Conservation (phyloP, 2,329 filamentous ascomycete genomes). For the Cadophora sp. region DNA sequence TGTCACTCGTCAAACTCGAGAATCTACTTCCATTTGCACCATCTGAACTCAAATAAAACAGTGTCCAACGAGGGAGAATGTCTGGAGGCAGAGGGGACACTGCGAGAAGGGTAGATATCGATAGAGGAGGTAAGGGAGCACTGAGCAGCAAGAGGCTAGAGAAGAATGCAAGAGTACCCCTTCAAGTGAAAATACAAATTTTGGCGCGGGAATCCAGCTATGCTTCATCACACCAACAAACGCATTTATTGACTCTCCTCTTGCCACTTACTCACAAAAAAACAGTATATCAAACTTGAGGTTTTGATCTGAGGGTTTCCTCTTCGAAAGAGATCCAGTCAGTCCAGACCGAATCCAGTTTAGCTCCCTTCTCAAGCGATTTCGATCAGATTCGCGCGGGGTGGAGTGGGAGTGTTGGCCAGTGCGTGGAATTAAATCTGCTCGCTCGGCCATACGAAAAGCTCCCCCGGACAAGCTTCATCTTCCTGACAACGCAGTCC, state of each 20-base stretch:
- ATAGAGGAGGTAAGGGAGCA: constrained; percentile 2
- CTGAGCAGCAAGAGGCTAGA: too few species aligned
- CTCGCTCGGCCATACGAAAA: background rate
- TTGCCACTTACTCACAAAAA: background rate
- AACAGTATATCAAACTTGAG: background rate
- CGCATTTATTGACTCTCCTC: too few species aligned
- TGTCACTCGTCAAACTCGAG: constrained; percentile 7
- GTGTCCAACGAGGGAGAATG: background rate
- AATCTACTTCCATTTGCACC: background rate
- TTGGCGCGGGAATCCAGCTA: background rate
- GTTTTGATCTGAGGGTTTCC: background rate
- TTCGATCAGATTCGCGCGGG: background rate
- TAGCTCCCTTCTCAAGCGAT: constrained; percentile 15
- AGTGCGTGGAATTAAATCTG: constrained; percentile 19
- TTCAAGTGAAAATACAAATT: background rate
- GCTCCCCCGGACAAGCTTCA: constrained; percentile 11
- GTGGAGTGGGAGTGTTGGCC: background rate
- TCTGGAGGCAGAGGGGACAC: background rate
- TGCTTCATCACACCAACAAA: too few species aligned
- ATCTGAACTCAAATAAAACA: background rate
- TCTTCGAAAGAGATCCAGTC: background rate
- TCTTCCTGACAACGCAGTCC: constrained; percentile 8
- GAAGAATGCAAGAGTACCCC: background rate
- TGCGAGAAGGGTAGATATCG: background rate
- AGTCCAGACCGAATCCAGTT: background rate